Evolutionary conservation across 306 rosid species (phyloP).

Genomic region (apple (Malus domestica)): ASM211411v1 NC_041792.1:23533407-23533906

Average conservation of each 20-base stretch:
- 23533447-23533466: conserved; percentile 50
- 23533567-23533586: conserved; percentile 52
- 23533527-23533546: conserved; percentile 57
- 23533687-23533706: conserved; percentile 81
- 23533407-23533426: conserved; percentile 57
- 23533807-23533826: conserved; percentile 17
- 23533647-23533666: conserved; percentile 82
- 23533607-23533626: conserved; percentile 50
- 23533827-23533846: neutral
- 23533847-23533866: neutral
- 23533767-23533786: conserved; percentile 38
- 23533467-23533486: conserved; percentile 54
- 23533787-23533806: conserved; percentile 28
- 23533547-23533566: conserved; percentile 62
- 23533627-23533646: conserved; percentile 65
- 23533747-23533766: conserved; percentile 56
- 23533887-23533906: neutral
- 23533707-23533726: conserved; percentile 67
- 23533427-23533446: conserved; percentile 52
- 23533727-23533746: conserved; percentile 69
- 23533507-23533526: conserved; percentile 13
- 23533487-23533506: neutral
- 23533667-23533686: conserved; percentile 67
- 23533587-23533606: conserved; percentile 45
- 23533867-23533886: neutral